Percentiles rank a stretch among this genome's conserved stretches.
Evolutionary conservation across 352 stramenopile genomes (phyloP).

Genomic region (Globisporangium nagaii): DNA sequence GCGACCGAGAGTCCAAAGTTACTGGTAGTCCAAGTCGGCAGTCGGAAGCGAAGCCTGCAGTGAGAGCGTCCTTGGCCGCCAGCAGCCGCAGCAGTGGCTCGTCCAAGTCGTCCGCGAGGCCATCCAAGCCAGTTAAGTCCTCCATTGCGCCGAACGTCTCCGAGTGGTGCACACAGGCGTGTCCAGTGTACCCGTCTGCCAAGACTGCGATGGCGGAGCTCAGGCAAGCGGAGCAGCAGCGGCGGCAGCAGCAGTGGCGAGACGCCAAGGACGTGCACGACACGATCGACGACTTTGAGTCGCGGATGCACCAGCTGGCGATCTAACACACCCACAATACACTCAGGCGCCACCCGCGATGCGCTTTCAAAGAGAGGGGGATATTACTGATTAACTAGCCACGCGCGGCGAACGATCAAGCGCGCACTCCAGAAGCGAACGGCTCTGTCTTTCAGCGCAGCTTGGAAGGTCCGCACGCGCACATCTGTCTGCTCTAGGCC

Average conservation of each 20-base stretch:
- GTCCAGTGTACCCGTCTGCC: conserved; percentile 3
- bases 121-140: conserved; percentile 16
- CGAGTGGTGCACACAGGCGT: conserved; percentile 33
- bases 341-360: neutral
- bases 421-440: too few species aligned
- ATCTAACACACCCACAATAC: conserved; percentile 6
- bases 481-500: conserved; percentile 21
- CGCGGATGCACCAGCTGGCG: conserved; percentile 15
- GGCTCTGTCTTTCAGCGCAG: too few species aligned
- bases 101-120: conserved; percentile 9
- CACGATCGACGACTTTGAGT: conserved; percentile 40
- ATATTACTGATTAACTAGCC: conserved; percentile 10
- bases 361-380: neutral
- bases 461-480: neutral
- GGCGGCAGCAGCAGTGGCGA: conserved; percentile 11
- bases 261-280: conserved; percentile 21
- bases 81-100: conserved; percentile 4
- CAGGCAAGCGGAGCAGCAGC: conserved; percentile 2
- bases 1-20: neutral
- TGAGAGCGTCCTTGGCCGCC: neutral
- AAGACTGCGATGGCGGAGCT: conserved; percentile 3
- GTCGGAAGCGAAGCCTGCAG: neutral
- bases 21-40: conserved; percentile 1
- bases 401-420: neutral
- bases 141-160: conserved; percentile 29